These are phyloP conservation scores for Monascus ruber DNA, from an alignment of 2,329 filamentous ascomycete genomes.

Conservation along the genomic window DNA sequence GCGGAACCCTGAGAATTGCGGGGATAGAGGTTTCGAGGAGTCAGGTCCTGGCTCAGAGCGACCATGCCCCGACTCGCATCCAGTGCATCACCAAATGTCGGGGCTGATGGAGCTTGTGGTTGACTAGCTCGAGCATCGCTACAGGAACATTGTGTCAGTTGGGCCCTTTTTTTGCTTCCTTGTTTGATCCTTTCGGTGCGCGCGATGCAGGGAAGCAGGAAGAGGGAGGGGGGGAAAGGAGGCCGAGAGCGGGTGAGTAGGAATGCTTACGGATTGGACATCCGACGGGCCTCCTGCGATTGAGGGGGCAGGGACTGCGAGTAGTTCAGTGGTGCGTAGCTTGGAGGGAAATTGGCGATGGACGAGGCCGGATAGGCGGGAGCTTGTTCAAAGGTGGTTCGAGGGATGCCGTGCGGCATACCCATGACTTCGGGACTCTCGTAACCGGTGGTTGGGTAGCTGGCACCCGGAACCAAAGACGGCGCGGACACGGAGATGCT, in stretches of 20 bases:
- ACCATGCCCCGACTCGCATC: conserved; percentile 93
- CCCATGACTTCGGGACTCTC: conserved; percentile 56
- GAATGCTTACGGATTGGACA: conserved; percentile 71
- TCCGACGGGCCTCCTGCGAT: conserved; percentile 51
- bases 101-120: conserved; percentile 42
- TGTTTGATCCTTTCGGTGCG: not conserved
- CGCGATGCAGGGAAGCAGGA: not conserved
- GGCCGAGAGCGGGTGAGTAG: not conserved
- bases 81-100: conserved; percentile 76
- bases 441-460: conserved; percentile 52
- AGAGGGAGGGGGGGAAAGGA: no score
- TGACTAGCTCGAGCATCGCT: conserved; percentile 26
- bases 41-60: conserved; percentile 84
- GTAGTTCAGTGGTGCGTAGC: conserved; percentile 72
- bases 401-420: conserved; percentile 64
- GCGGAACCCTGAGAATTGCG: conserved; percentile 57
- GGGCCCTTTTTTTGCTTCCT: not conserved
- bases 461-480: conserved; percentile 58
- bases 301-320: conserved; percentile 47
- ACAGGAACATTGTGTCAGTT: conserved; percentile 8
- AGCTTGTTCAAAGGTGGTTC: conserved; percentile 60
- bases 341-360: conserved; percentile 55
- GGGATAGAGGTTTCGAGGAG: conserved; percentile 76
- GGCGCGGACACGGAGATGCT: conserved; percentile 62
- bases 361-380: conserved; percentile 59